Evolutionary conservation across 306 rosid species (phyloP), one percentile per base, ranked within the genome.

Genomic region (Lotus japonicus): DNA sequence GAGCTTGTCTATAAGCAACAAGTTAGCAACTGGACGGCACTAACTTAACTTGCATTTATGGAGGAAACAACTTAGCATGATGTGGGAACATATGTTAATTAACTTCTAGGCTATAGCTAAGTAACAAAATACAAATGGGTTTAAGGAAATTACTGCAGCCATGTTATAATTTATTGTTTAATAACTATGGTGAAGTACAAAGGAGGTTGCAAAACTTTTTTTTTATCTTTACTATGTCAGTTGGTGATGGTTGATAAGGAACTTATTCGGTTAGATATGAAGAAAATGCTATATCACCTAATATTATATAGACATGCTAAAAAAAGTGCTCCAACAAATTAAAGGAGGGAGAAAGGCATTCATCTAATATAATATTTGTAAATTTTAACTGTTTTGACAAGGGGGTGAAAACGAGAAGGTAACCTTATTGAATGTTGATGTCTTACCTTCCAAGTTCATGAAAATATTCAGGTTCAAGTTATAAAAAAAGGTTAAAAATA

Each of bases 371-470:
- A 21, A 21, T 1, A 1, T 62, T 38, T 46, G 65, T 1, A 31
- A 63, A 56, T 55, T 63, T 63, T 73, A 63, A 59, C 71, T 31
- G 74, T 63, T 13, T 69, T 14, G 61, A 70, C 58, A 50, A 6
- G 35, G 21, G 21, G 58, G 26, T 26, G 36, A 43, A 43, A 59
- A 60, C 33, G 23, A 45, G 11, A 51, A 42, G 58, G 71, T 38
- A 64, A 39, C 46, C 56, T 8, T 28, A 31, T 35, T 49, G 10
- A 43, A 50, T 14, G 66, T 50, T 35, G 85, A 77, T 65, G 72
- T 48, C 57, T 56, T 64, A 77, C 75, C 87, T 77, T 77, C 42
- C 39, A 83, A 64, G 80, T 73, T 77, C 54, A 77, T n/a, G 79
- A 23, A 68, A 33, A 46, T 45, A 18, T 67, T 52, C 36, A 61